Base-by-base conservation (phyloP, 768 basidiomycete genomes). In the Pleurotus tuoliensis region DNA sequence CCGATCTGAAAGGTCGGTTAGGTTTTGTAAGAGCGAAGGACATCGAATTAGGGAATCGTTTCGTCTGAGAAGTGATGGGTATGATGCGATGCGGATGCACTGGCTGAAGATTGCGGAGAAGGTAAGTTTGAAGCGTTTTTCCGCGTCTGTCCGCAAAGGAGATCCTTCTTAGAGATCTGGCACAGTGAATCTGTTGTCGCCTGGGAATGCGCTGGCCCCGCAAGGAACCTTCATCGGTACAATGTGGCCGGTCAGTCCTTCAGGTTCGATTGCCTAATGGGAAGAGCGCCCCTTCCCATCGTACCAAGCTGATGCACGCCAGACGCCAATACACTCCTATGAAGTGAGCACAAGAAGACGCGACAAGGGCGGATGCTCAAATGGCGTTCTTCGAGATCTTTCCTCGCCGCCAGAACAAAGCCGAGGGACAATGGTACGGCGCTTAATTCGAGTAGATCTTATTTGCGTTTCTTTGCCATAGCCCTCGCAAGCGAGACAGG, bases 101-200 rank as follows among this genome's bases (percentile, higher is more conserved):
- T 53, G 34, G 51, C n/a, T 37, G 39, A 53, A 39, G 37, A 40
- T 53, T 53, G 51, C 51, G 51, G 51, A 53, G 51, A 53, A 53
- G 51, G 39, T 15, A 40, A 24, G 4, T 40, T 41, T 53, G 51
- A 53, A n/a, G 51, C 51, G 51, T 53, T 53, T 40, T 18, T 53
- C 51, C 51, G 51, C n/a, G 27, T 20, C 20, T 25, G 27, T 53
- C 51, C 51, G 51, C 39, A 39, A 41, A 15, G 13, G 18, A 22
- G 9, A 40, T 24, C 11, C n/a, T 20, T 16, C 39, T n/a, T 8
- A 16, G 16, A 18, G 39, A 53, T 47, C 46, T 47, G 7, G 18
- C 5, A 24, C 5, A 24, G 38, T 25, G 20, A 18, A 16, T 40
- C 34, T 53, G 48, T 50, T 13, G 30, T 38, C 38, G 13, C 51